These are phyloP conservation scores for Astrothelium subdiscretum DNA, from an alignment of 495 filamentous ascomycete species.

Conservation along the genomic window DNA sequence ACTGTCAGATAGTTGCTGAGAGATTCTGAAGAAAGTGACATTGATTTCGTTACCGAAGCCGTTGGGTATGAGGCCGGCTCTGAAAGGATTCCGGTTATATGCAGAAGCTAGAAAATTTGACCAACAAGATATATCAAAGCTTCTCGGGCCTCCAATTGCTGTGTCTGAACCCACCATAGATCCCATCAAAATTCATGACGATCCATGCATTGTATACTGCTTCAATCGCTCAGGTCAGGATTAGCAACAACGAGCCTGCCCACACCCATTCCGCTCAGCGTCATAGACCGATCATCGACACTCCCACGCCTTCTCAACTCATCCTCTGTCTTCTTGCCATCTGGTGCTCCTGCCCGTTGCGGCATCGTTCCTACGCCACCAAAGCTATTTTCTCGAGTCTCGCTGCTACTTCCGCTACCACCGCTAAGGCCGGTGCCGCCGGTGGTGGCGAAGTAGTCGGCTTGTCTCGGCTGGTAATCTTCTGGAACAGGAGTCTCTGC, in stretches of 20 bases:
- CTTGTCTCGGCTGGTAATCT: constrained; percentile 24
- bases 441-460: constrained; percentile 28
- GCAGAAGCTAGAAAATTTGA: neutral
- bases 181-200: neutral
- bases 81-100: neutral
- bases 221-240: constrained; percentile 64
- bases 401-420: constrained; percentile 35
- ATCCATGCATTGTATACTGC: neutral
- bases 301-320: constrained; percentile 77
- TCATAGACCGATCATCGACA: constrained; percentile 79
- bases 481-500: constrained; percentile 42
- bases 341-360: constrained; percentile 28
- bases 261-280: constrained; percentile 59
- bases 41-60: neutral
- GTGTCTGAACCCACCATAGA: neutral
- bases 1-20: neutral
- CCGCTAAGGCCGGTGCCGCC: constrained; percentile 33
- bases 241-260: constrained; percentile 89
- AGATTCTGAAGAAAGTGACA: neutral
- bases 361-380: constrained; percentile 43
- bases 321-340: constrained; percentile 52
- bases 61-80: neutral
- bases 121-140: neutral
- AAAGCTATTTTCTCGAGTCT: constrained; percentile 45
- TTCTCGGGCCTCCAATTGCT: neutral